Percentiles rank a stretch among this genome's conserved stretches.
These are phyloP conservation scores for Sporothrix inflata DNA, from an alignment of 2,329 filamentous ascomycete genomes.

Conservation along the genomic window DNA sequence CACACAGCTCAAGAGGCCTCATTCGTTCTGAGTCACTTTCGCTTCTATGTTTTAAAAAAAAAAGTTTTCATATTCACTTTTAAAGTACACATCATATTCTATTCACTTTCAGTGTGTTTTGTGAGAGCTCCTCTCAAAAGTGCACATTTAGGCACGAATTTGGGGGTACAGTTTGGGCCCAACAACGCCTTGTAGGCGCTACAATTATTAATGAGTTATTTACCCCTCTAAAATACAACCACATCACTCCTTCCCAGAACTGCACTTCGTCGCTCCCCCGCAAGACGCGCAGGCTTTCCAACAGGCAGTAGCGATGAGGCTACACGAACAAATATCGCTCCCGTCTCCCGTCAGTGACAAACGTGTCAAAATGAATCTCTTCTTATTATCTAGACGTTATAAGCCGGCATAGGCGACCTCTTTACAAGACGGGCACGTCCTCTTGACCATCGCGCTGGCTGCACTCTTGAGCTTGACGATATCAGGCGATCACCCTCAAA, in stretches of 20 bases:
- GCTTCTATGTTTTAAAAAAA: no score
- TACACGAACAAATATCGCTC: not conserved
- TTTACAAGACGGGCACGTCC: not conserved
- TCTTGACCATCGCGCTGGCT: not conserved
- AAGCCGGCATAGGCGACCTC: not conserved
- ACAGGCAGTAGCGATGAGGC: slow-evolving; percentile 12
- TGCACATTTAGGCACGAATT: no score
- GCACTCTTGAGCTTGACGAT: not conserved
- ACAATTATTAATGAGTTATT: not conserved
- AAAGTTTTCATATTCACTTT: not conserved
- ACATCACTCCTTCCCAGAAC: slow-evolving; percentile 11
- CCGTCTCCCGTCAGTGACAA: not conserved
- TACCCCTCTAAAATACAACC: not conserved
- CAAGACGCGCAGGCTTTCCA: not conserved
- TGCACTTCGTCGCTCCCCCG: slow-evolving; percentile 3
- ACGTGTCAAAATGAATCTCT: slow-evolving; percentile 8
- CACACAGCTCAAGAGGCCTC: not conserved
- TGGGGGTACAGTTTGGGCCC: no score
- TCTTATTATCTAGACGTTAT: not conserved
- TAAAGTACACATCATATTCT: not conserved
- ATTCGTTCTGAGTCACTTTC: not conserved
- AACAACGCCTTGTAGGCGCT: not conserved
- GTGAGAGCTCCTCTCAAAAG: not conserved
- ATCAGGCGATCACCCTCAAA: not conserved
- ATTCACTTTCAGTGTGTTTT: not conserved